Evolutionary conservation across 1,284 basidiomycete genomes (phyloP), one percentile per base, ranked within the genome.

Genomic region (Ustilago trichophora): DNA sequence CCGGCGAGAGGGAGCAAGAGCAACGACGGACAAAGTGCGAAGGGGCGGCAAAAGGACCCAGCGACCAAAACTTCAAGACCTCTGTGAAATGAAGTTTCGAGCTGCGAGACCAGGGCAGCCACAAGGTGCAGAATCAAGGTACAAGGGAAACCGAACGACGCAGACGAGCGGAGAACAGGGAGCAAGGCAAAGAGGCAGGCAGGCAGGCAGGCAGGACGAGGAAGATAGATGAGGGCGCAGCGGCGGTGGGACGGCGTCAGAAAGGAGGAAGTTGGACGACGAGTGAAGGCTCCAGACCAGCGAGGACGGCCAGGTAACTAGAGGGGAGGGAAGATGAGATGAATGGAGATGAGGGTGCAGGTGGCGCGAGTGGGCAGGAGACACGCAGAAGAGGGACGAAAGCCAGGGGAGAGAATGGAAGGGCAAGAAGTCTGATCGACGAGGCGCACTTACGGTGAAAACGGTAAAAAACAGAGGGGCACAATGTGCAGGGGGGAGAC

Each of bases 81-180:
- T n/a, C n/a, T n/a, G n/a, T n/a, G 21, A 57, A 50, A 64, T 64
- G 60, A 64, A 64, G 60, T 64, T 64, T 56, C 47, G 22, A 48
- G 34, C 27, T 44, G 46, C 32, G 45, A 35, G 50, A 25, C 29
- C 32, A n/a, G 40, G 33, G 48, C 55, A 58, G 55, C 55, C 47
- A 50, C 27, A 16, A 25, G 33, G 31, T 35, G 32, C 33, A 49
- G 36, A 11, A n/a, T n/a, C n/a, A n/a, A n/a, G n/a, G n/a, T n/a
- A 22, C 19, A 36, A 36, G 38, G 24, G 11, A 15, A 38, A 26
- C 41, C 15, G 15, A n/a, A 16, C 25, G n/a, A 34, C 26, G 25
- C 40, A 29, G 24, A 2, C 32, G n/a, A 26, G 16, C 24, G 31
- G 49, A n/a, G n/a, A 15, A 16, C 13, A 24, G 6, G 8, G 22